Evolutionary conservation across 2,329 filamentous ascomycete genomes (phyloP), one percentile per base, ranked within the genome.

Genomic region (Ambrosiella beaveri): DNA sequence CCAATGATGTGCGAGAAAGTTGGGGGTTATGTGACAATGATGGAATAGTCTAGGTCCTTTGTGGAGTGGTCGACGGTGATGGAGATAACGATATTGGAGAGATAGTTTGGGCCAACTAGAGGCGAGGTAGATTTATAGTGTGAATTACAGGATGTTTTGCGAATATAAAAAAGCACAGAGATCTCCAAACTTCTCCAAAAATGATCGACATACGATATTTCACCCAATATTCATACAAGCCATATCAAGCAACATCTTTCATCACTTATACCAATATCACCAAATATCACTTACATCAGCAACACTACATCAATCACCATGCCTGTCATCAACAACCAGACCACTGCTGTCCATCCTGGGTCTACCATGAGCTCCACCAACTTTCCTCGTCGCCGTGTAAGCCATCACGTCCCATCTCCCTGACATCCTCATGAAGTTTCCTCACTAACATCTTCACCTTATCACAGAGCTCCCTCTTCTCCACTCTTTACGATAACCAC

Each of bases 401-500:
- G 57, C 51, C 39, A 27, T n/a, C 44, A 7, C 8, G 38, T 27
- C 17, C 17, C 49, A 41, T 9, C n/a, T 19, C n/a, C 8, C 12
- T 19, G 17, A 5, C 2, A 9, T 15, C 19, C 35, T 7, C 15
- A 56, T 27, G 27, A 27, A 27, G 27, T 27, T 4, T 38, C 51
- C 1, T 8, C 15, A 51, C 55, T 57, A 41, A 50, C 36, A 53
- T 12, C 8, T 27, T n/a, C 38, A 45, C 19, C 13, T 35, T 27
- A 7, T 9, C 39, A 3, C 35, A 61, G 59, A 57, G 49, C 49
- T 61, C 59, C 3, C 54, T 61, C 56, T 81, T 80, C 65, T 73
- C 77, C 3, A 69, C 72, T 11, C 73, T 81, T 1, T 69, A 73
- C 52, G 71, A 74, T 61, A 73, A 76, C 59, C 80, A 79, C 67